A percentile compares a stretch with the other conserved stretches of the same genome.
phyloP scores from a whole-genome alignment of 2,329 filamentous ascomycete genomes.

The Clarireedia paspali region DNA sequence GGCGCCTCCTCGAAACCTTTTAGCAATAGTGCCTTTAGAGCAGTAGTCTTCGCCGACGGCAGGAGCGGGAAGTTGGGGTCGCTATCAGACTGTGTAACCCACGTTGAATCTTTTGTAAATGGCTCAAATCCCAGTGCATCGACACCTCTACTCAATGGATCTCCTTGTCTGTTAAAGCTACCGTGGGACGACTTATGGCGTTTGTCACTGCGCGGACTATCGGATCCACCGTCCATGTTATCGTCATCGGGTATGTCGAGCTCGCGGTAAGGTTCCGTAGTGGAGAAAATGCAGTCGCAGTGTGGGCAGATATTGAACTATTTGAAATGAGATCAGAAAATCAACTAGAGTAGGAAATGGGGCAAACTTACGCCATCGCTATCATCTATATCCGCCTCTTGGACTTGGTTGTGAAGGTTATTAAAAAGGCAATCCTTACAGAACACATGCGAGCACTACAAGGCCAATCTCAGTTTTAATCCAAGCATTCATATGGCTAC shows the following conservation, averaged over 20 bases:
- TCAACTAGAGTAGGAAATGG: too few species aligned
- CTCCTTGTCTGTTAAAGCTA: background rate
- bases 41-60: constrained; percentile 34
- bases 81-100: constrained; percentile 21
- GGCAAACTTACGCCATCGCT: background rate
- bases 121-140: constrained; percentile 24
- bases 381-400: background rate
- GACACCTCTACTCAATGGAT: constrained; percentile 13
- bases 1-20: constrained; percentile 37
- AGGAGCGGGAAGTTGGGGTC: constrained; percentile 24
- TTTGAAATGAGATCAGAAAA: background rate
- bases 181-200: background rate
- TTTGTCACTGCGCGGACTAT: background rate
- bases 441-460: constrained; percentile 45
- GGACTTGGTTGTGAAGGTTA: constrained; percentile 14
- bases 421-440: constrained; percentile 41
- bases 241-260: constrained; percentile 11
- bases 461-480: background rate
- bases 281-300: constrained; percentile 16
- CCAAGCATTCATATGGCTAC: background rate
- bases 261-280: background rate
- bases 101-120: constrained; percentile 14
- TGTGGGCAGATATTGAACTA: constrained; percentile 15
- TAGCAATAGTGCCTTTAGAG: constrained; percentile 30
- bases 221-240: background rate